phyloP scores from a whole-genome alignment of 2,329 filamentous ascomycete genomes.

The Nannizzia gypsea region DNA sequence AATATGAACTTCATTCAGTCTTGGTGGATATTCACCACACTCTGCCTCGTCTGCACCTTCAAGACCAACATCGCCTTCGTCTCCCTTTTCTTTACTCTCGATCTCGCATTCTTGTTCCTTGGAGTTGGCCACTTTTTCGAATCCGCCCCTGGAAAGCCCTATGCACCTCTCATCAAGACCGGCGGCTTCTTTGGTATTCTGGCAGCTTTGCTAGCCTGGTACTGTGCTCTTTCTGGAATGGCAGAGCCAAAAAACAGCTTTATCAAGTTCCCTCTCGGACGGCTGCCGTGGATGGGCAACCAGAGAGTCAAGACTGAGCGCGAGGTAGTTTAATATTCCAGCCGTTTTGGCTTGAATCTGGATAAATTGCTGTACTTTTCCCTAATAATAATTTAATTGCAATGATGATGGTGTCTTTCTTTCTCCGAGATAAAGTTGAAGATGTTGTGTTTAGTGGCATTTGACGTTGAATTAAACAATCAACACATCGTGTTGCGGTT shows the following conservation, averaged over 20 bases:
- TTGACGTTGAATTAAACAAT: background rate
- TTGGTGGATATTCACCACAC: conserved; percentile 77
- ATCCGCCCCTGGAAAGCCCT: conserved; percentile 30
- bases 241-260: conserved; percentile 63
- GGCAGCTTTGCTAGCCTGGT: conserved; percentile 74
- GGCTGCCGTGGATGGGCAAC: conserved; percentile 81
- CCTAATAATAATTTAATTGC: conserved; percentile 2
- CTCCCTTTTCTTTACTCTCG: conserved; percentile 63
- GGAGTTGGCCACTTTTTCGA: conserved; percentile 52
- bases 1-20: conserved; percentile 29
- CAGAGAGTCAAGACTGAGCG: conserved; percentile 47
- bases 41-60: conserved; percentile 62
- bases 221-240: conserved; percentile 72
- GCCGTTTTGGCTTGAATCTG: background rate
- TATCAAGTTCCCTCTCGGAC: conserved; percentile 82
- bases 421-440: background rate
- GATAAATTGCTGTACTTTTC: background rate
- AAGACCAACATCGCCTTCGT: conserved; percentile 70
- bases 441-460: background rate
- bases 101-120: conserved; percentile 63
- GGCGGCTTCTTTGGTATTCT: conserved; percentile 72
- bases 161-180: conserved; percentile 49
- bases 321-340: conserved; percentile 16
- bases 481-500: background rate
- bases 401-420: background rate